A percentile compares a stretch with the other conserved stretches of the same genome.
phyloP scores from a whole-genome alignment of 2,329 filamentous ascomycete species.

The Sordariomycetes sp. region DNA sequence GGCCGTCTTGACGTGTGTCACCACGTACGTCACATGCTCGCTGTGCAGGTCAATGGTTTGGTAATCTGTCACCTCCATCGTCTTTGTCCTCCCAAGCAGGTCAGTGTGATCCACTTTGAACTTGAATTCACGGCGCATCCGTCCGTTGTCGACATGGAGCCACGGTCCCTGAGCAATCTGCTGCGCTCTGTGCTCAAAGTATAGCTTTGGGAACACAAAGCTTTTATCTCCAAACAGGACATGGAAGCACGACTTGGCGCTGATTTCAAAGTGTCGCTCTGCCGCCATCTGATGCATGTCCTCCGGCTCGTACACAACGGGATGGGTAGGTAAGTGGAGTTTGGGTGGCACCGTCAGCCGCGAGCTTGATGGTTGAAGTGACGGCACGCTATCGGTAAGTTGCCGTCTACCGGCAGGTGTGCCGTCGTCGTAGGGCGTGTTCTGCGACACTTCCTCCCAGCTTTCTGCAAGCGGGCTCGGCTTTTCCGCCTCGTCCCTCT shows the following conservation, averaged over 20 bases:
- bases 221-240: constrained; percentile 95
- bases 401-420: constrained; percentile 29
- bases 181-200: constrained; percentile 71
- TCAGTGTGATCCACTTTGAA: constrained; percentile 66
- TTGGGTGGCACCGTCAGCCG: constrained; percentile 45
- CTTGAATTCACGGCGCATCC: constrained; percentile 68
- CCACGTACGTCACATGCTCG: constrained; percentile 63
- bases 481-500: constrained; percentile 49
- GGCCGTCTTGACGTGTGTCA: constrained; percentile 51
- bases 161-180: constrained; percentile 83
- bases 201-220: constrained; percentile 84
- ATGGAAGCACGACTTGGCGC: constrained; percentile 90
- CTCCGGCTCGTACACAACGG: constrained; percentile 75
- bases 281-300: constrained; percentile 68
- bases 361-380: constrained; percentile 21
- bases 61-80: constrained; percentile 62
- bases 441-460: constrained; percentile 73
- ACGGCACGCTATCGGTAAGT: constrained; percentile 23
- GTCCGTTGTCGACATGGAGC: constrained; percentile 61
- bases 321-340: constrained; percentile 71
- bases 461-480: constrained; percentile 70
- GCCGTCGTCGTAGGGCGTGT: constrained; percentile 49
- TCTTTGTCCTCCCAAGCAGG: constrained; percentile 52
- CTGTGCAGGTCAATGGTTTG: constrained; percentile 80
- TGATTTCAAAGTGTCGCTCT: constrained; percentile 80